Evolutionary conservation across 768 basidiomycete species (phyloP), one percentile per base, ranked within the genome.

Genomic region (Ramaria rubella): DNA sequence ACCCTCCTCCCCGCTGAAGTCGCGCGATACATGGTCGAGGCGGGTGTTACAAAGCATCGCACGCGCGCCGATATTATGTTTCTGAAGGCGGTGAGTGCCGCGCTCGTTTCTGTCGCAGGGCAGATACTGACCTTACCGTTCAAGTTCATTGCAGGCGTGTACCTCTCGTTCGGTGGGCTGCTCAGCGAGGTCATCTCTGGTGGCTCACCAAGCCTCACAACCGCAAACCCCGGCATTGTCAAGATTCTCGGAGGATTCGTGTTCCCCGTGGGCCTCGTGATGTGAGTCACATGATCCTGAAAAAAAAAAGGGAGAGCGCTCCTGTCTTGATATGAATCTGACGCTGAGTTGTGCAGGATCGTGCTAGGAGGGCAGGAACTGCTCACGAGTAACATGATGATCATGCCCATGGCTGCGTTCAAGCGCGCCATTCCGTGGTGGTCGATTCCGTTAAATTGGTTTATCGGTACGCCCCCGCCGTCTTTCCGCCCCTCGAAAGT

Each of bases 321-420:
- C n/a, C 23, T 9, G 30, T 52, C 38, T 27, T 36, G 49, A 33
- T 34, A 15, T 33, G 38, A 15, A 7, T 19, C 21, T 7, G 27
- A 49, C 49, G 33, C 34, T 50, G 12, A 33, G 5, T 53, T 33
- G 34, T 19, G 14, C 60, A 88, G 86, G 86, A 86, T 89, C 58
- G 77, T 85, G 14, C 71, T 88, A 14, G 83, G 86, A 69, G 82
- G 82, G 1, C 73, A 81, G 43, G 86, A 89, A 57, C 75, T 89
- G 1, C 66, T 88, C 33, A 88, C 86, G 48, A 87, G 86, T 63
- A 86, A 87, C 64, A 81, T 89, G 79, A 79, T 89, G 84, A 75
- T 79, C 11, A 82, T 86, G 61, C 83, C 86, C 8, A 87, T 88
- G 83, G 85, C 82, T 19, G 68, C 78, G 14, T 58, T 79, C 34